Percentiles rank a stretch among this genome's conserved stretches.
phyloP scores from a whole-genome alignment of 805 yeast species.

The Wickerhamomyces sydowiorum region DNA sequence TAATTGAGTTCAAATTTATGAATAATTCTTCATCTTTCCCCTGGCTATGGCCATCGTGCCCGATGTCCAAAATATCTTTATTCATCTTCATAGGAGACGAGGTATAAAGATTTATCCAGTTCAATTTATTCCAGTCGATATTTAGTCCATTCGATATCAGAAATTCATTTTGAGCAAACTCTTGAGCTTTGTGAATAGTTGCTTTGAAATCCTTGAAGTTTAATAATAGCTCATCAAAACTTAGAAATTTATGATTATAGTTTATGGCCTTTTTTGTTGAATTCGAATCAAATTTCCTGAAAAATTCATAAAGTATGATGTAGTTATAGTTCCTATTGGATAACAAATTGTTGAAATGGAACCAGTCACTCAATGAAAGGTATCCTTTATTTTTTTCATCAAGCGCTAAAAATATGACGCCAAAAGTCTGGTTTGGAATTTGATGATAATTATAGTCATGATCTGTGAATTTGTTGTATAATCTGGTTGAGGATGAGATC shows the following conservation, averaged over 20 bases:
- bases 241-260: conserved; percentile 30
- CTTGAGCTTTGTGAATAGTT: conserved; percentile 28
- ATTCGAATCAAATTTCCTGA: conserved; percentile 39
- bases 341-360: conserved; percentile 53
- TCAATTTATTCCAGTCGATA: conserved; percentile 29
- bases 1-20: conserved; percentile 32
- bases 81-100: conserved; percentile 13
- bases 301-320: conserved; percentile 47
- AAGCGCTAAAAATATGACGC: conserved; percentile 73
- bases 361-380: conserved; percentile 66
- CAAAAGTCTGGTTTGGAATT: conserved; percentile 53
- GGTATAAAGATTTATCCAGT: conserved; percentile 23
- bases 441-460: conserved; percentile 40
- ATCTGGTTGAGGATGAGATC: conserved; percentile 26
- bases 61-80: not conserved
- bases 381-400: conserved; percentile 70
- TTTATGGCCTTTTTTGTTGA: conserved; percentile 27
- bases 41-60: no score
- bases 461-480: conserved; percentile 27
- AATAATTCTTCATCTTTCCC: conserved; percentile 19
- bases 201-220: conserved; percentile 25
- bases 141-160: conserved; percentile 18
- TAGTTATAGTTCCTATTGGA: conserved; percentile 43
- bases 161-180: conserved; percentile 25
- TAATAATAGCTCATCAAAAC: conserved; percentile 31